Evolutionary conservation across 805 yeast species (phyloP).

Genomic region (Nakazawaea peltata): DNA sequence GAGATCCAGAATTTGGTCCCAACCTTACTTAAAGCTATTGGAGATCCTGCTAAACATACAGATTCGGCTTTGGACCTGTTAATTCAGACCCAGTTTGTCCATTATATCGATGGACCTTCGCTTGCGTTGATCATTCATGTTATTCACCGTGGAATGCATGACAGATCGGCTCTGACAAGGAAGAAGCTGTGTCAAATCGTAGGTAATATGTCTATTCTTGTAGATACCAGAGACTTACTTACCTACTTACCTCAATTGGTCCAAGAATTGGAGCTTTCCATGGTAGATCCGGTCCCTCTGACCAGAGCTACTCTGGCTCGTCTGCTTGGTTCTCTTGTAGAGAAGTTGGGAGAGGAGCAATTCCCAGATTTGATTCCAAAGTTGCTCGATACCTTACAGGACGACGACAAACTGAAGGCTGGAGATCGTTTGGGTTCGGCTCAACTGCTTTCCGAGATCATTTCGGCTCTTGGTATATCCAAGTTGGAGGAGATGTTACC

Average conservation of each 20-base stretch:
- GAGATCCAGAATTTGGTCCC: constrained; percentile 94
- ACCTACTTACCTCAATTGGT: constrained; percentile 79
- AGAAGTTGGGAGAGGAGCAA: constrained; percentile 90
- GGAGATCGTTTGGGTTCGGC: constrained; percentile 97
- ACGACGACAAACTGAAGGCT: constrained; percentile 61
- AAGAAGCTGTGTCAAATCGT: constrained; percentile 95
- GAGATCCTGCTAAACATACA: constrained; percentile 89
- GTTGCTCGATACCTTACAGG: constrained; percentile 66
- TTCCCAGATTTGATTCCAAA: constrained; percentile 90
- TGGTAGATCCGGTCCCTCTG: constrained; percentile 98
- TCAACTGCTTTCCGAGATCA: constrained; percentile 91
- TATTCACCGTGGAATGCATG: constrained; percentile 90
- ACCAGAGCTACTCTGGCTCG: constrained; percentile 97
- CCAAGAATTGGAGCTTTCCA: constrained; percentile 79
- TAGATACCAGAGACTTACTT: constrained; percentile 75
- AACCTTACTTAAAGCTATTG: constrained; percentile 79
- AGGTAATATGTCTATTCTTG: constrained; percentile 96
- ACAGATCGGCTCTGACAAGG: constrained; percentile 88
- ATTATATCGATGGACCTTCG: constrained; percentile 97
- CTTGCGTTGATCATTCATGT: constrained; percentile 92
- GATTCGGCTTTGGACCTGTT: constrained; percentile 81
- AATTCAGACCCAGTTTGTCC: constrained; percentile 88
- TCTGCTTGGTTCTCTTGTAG: constrained; percentile 93
- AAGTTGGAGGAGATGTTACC: constrained; percentile 90
- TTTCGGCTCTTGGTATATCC: constrained; percentile 81